Percentiles rank a stretch among this genome's conserved stretches.
Conservation (phyloP, 2,329 filamentous ascomycete genomes). For the Cordyceps tenuipes region DNA sequence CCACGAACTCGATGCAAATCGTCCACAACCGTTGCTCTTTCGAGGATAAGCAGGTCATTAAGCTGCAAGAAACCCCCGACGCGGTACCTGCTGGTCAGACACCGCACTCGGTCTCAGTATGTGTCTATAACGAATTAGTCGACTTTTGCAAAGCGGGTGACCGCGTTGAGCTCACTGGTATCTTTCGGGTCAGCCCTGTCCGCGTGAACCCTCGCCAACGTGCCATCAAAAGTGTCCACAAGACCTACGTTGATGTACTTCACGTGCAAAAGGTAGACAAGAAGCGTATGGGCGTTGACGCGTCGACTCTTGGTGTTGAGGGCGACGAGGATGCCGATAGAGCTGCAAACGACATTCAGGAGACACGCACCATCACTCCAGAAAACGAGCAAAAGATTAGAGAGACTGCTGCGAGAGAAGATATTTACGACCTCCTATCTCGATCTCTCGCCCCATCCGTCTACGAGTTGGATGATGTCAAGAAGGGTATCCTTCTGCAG, state of each 20-base stretch:
- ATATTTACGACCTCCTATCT: slow-evolving; percentile 88
- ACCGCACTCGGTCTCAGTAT: slow-evolving; percentile 92
- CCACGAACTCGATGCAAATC: slow-evolving; percentile 95
- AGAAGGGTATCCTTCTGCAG: slow-evolving; percentile 95
- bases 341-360: slow-evolving; percentile 68
- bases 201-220: slow-evolving; percentile 89
- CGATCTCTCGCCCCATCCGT: slow-evolving; percentile 89
- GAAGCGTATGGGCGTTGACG: slow-evolving; percentile 85
- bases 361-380: slow-evolving; percentile 71
- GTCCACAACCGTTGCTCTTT: slow-evolving; percentile 93
- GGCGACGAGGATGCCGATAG: slow-evolving; percentile 57
- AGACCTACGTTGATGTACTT: slow-evolving; percentile 92
- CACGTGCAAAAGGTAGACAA: slow-evolving; percentile 97
- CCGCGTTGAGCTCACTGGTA: slow-evolving; percentile 87
- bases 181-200: slow-evolving; percentile 91
- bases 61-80: slow-evolving; percentile 94
- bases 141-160: slow-evolving; percentile 98
- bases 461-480: slow-evolving; percentile 97
- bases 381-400: slow-evolving; percentile 89
- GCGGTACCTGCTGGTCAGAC: slow-evolving; percentile 92
- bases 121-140: slow-evolving; percentile 92
- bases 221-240: slow-evolving; percentile 90
- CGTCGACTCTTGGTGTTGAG: slow-evolving; percentile 76
- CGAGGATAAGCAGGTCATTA: slow-evolving; percentile 97
- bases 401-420: slow-evolving; percentile 66